Conservation (phyloP, 1,284 basidiomycete species). For the Rhodotorula sp. region DNA sequence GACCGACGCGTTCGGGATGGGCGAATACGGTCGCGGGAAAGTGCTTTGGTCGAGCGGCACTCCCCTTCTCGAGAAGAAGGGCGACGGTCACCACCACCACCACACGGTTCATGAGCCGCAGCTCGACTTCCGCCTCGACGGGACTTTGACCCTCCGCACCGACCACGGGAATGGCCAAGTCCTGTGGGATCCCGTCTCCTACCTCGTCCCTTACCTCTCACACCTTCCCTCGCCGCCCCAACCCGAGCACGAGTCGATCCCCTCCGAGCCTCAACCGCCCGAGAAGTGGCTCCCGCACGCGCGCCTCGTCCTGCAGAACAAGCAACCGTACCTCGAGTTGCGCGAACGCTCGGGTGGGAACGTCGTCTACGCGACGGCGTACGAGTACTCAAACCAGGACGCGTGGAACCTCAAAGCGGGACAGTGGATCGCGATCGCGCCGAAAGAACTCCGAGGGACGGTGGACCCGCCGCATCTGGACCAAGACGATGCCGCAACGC, state of each 20-base stretch:
- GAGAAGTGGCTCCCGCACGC: slow-evolving; percentile 22
- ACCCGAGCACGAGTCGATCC: neutral
- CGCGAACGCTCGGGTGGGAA: slow-evolving; percentile 20
- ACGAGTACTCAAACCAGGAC: slow-evolving; percentile 22
- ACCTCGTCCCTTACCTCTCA: slow-evolving; percentile 26
- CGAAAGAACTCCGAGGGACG: slow-evolving; percentile 16
- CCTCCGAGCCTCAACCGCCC: slow-evolving; percentile 13
- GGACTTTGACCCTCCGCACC: slow-evolving; percentile 14
- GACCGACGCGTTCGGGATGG: slow-evolving; percentile 19
- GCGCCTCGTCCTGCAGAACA: slow-evolving; percentile 29
- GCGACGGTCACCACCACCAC: neutral
- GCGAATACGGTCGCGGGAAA: slow-evolving; percentile 22
- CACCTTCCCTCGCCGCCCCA: slow-evolving; percentile 7
- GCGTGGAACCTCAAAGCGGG: slow-evolving; percentile 29
- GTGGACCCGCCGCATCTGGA: neutral
- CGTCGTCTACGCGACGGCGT: slow-evolving; percentile 34
- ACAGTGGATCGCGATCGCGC: slow-evolving; percentile 41
- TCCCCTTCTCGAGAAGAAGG: neutral
- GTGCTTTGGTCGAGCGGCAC: slow-evolving; percentile 29
- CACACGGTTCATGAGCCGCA: slow-evolving; percentile 12
- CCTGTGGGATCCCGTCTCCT: slow-evolving; percentile 34
- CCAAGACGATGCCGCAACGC: neutral
- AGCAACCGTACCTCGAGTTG: slow-evolving; percentile 39
- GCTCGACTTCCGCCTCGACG: slow-evolving; percentile 31
- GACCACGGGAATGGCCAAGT: slow-evolving; percentile 14